These are phyloP conservation scores for Solanum etuberosum DNA, from an alignment of 257 asterid species.

Conservation along the genomic window DNA sequence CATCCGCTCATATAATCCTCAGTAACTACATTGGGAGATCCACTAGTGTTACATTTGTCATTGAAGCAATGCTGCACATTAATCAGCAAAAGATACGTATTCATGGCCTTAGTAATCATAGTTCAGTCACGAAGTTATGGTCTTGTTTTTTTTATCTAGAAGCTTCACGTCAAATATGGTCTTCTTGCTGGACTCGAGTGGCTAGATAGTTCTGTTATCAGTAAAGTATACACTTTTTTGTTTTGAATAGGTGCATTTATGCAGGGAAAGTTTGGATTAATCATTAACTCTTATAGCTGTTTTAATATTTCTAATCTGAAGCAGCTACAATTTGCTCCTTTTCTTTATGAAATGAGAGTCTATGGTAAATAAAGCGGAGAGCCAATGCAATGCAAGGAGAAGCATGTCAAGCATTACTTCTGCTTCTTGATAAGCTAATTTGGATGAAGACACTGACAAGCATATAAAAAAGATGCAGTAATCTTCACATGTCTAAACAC, in stretches of 20 bases:
- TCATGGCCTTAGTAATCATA: not conserved
- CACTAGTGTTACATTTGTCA: not conserved
- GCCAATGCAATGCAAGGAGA: not conserved
- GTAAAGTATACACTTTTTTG: not conserved
- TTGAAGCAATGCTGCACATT: not conserved
- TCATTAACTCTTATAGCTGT: not conserved
- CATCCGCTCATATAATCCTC: not conserved
- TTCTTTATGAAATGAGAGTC: not conserved
- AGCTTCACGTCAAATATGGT: not conserved
- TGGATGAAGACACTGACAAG: not conserved
- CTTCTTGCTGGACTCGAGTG: not conserved
- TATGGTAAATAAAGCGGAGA: not conserved
- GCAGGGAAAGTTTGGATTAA: not conserved
- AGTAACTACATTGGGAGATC: not conserved
- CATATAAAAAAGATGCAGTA: not conserved
- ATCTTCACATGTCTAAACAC: not conserved
- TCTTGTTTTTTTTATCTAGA: not conserved
- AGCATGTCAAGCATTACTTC: not conserved
- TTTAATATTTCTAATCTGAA: not conserved
- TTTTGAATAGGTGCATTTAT: not conserved
- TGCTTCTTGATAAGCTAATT: not conserved
- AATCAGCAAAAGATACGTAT: not conserved
- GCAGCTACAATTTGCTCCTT: not conserved
- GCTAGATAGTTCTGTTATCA: not conserved
- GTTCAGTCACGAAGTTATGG: not conserved